Percentiles rank a stretch among this genome's conserved stretches.
phyloP scores from a whole-genome alignment of 345 rosid species.

The Citrus medica region DNA sequence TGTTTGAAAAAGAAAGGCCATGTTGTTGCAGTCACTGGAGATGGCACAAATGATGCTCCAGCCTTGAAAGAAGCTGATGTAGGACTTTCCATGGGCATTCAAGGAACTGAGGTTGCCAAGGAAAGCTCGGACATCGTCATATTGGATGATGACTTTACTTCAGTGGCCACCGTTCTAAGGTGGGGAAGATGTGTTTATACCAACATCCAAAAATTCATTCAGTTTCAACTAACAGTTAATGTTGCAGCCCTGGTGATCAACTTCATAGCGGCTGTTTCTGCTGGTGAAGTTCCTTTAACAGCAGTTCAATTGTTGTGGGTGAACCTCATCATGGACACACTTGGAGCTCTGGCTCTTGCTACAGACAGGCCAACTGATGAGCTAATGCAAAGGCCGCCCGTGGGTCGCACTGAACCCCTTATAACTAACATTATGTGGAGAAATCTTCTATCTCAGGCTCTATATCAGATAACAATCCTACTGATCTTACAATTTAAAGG shows the following conservation, averaged over 20 bases:
- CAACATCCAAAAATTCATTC: constrained; percentile 65
- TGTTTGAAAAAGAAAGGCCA: constrained; percentile 59
- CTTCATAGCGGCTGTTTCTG: constrained; percentile 55
- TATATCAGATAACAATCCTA: constrained; percentile 53
- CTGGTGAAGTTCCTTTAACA: constrained; percentile 57
- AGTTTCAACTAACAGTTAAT: constrained; percentile 65
- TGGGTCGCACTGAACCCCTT: constrained; percentile 46
- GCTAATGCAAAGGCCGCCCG: constrained; percentile 48
- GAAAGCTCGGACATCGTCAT: constrained; percentile 69
- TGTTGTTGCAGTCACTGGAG: constrained; percentile 65
- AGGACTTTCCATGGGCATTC: constrained; percentile 68
- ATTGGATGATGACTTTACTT: constrained; percentile 55
- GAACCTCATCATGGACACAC: constrained; percentile 63
- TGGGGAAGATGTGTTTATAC: constrained; percentile 68
- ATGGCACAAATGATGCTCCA: constrained; percentile 66
- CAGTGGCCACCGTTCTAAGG: constrained; percentile 52
- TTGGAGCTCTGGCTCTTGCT: constrained; percentile 72
- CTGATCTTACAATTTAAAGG: constrained; percentile 58
- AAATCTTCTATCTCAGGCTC: constrained; percentile 55
- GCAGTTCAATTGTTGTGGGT: constrained; percentile 67
- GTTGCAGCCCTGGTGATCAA: constrained; percentile 60
- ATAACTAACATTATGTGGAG: constrained; percentile 77
- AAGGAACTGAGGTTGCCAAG: constrained; percentile 66
- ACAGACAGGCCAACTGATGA: constrained; percentile 59
- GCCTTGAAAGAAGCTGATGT: constrained; percentile 63